Evolutionary conservation across 208 protist species (phyloP), one percentile per base, ranked within the genome.

Genomic region (Naegleria lovaniensis): DNA sequence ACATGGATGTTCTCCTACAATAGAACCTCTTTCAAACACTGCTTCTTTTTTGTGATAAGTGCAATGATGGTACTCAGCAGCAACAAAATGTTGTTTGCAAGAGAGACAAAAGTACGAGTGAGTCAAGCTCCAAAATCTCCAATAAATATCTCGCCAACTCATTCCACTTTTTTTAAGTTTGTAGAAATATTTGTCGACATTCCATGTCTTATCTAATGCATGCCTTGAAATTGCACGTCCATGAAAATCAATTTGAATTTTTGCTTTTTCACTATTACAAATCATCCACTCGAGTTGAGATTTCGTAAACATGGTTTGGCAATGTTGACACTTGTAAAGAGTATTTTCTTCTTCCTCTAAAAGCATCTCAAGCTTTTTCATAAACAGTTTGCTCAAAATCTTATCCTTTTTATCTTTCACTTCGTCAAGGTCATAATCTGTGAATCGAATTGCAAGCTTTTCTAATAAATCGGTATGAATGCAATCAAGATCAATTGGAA

Each of bases 401-500:
- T 92, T 90, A 90, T 93, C 92, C 58, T 67, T 86, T 67, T 79
- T 43, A 84, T 93, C 92, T 29, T 51, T 52, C 22, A 93, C 41
- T 38, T 93, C 40, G 7, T 93, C 92, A 6, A 93, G 58, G 2
- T 94, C 83, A 5, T 91, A 90, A 59, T 48, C 40, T 22, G 92
- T 92, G 29, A 93, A 93, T 41, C 67, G 25, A 33, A 36, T 29
- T n/a, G 92, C 36, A 0, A 93, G 22, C 36, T 48, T 75, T 41
- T 83, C 36, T 5, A 93, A 22, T 16, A 93, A 52, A n/a, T 59
- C 84, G 11, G 41, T 11, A 43, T 89, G 93, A 48, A 93, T 39
- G 75, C 92, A 93, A 83, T 93, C 90, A 0, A 93, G 36, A 41
- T 93, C 92, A 59, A 93, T 91, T n/a, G 92, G 92, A 29, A 93